Evolutionary conservation across 257 asterid genomes (phyloP), one percentile per base, ranked within the genome.

Genomic region (Nicotiana tabacum): DNA sequence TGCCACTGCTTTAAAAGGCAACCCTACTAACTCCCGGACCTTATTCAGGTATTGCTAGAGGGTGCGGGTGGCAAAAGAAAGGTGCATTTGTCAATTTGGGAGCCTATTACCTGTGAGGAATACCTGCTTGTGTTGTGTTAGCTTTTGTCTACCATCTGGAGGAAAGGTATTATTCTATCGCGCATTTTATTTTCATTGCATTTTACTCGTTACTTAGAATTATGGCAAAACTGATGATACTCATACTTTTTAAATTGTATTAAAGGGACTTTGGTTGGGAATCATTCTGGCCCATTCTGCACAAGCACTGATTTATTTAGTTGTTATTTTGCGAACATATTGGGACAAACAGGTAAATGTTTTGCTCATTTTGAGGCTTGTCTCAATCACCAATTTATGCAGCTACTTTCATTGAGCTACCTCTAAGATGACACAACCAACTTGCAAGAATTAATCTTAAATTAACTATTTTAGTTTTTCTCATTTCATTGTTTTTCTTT

Each of bases 41-140:
- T 39, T 39, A 2, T 39, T 39, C 18, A 74, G 62, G 79, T 74
- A 74, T 74, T 74, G 39, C 79, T 24, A 74, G 79, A 77, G 97
- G 97, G 13, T 92, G 97, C 64, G 97, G 97, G 3, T 90, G 97
- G 94, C 97, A 93, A 85, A 92, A 91, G 84, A 89, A 90, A n/a
- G 96, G 94, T 9, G 97, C 97, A 24, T 68, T 88, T 0, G 89
- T 91, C 3, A 93, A 93, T 66, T 82, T 93, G 74, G 97, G 85
- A 2, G 83, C 97, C 0, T 91, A 91, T 82, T 91, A 92, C 72
- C 69, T 92, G 9, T 85, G 92, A 30, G 97, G 97, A 1, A 86
- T 92, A 53, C 97, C 97, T 0, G 83, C 84, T 12, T 92, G 90
- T 9, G 17, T 90, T 2, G 35, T 90, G 5, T 81, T 92, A 67